Conservation (phyloP, 2,329 filamentous ascomycete species). For the Penicillium sp. region DNA sequence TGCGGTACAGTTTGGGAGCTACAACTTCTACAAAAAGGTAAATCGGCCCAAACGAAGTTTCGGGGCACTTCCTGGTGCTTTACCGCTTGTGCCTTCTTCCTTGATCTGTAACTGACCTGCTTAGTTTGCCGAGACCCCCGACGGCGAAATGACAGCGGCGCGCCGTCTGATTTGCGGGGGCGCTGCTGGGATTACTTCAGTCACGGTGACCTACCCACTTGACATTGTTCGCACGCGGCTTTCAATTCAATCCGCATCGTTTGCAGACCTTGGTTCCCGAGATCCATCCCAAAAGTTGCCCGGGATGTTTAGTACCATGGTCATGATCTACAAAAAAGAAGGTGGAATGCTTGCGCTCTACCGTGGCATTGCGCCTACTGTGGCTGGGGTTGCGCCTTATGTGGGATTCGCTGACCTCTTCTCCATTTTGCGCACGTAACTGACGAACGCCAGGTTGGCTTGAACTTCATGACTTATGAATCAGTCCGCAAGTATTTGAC, state of each 20-base stretch:
- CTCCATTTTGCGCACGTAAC: too few species aligned
- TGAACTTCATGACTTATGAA: slow-evolving; percentile 99
- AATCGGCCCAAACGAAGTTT: slow-evolving; percentile 33
- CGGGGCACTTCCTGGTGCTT: background rate
- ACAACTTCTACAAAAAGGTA: slow-evolving; percentile 94
- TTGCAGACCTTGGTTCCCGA: slow-evolving; percentile 63
- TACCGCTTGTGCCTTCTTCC: background rate
- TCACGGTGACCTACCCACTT: slow-evolving; percentile 89
- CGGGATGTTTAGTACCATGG: slow-evolving; percentile 85
- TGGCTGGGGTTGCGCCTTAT: slow-evolving; percentile 92
- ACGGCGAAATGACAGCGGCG: slow-evolving; percentile 65
- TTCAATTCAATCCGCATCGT: slow-evolving; percentile 96
- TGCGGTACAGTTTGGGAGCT: slow-evolving; percentile 95
- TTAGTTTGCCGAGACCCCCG: slow-evolving; percentile 72
- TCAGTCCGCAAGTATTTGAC: slow-evolving; percentile 77
- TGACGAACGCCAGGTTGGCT: slow-evolving; percentile 59
- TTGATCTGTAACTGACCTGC: slow-evolving; percentile 10
- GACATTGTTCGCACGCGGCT: slow-evolving; percentile 94
- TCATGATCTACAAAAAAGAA: slow-evolving; percentile 81
- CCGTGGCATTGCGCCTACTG: slow-evolving; percentile 85
- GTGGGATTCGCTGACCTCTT: slow-evolving; percentile 44
- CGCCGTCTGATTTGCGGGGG: slow-evolving; percentile 84
- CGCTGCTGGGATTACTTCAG: slow-evolving; percentile 87
- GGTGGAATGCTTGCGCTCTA: slow-evolving; percentile 84
- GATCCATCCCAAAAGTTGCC: slow-evolving; percentile 60